Evolutionary conservation across 202 grass and related monocot species (phyloP).

Genomic region (Setaria italica): DNA sequence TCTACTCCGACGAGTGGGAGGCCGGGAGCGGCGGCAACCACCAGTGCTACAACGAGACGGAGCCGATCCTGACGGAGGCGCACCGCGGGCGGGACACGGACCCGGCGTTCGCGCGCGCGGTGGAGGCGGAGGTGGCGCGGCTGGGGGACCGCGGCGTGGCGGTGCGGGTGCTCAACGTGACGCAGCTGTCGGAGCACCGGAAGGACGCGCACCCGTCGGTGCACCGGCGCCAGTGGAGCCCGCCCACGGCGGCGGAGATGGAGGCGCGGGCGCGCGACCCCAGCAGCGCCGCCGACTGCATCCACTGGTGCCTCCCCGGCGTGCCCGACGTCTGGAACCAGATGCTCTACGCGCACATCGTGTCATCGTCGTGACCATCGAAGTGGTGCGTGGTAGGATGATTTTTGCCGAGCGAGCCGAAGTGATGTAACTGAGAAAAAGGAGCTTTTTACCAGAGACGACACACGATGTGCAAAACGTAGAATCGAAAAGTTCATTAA

Average conservation of each 20-base stretch:
- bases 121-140: slow-evolving; percentile 49
- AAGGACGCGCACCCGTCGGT: slow-evolving; percentile 88
- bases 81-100: slow-evolving; percentile 51
- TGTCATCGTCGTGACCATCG: too few species aligned
- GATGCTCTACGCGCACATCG: slow-evolving; percentile 64
- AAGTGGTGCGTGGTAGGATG: too few species aligned
- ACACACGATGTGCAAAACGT: too few species aligned
- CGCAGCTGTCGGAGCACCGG: slow-evolving; percentile 71
- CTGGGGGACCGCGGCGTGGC: slow-evolving; percentile 56
- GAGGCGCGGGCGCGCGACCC: slow-evolving; percentile 42
- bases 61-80: slow-evolving; percentile 56
- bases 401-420: too few species aligned
- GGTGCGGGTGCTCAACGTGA: slow-evolving; percentile 75
- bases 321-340: slow-evolving; percentile 84
- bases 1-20: slow-evolving; percentile 54
- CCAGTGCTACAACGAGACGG: slow-evolving; percentile 69
- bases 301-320: slow-evolving; percentile 96
- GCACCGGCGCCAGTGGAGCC: slow-evolving; percentile 72
- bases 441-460: too few species aligned
- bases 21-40: not conserved
- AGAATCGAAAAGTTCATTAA: too few species aligned
- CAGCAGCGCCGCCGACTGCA: slow-evolving; percentile 73
- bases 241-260: slow-evolving; percentile 56
- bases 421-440: too few species aligned
- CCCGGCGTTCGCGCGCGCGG: slow-evolving; percentile 55